phyloP scores from a whole-genome alignment of 352 stramenopile species.

The Phytophthora colocasiae region DNA sequence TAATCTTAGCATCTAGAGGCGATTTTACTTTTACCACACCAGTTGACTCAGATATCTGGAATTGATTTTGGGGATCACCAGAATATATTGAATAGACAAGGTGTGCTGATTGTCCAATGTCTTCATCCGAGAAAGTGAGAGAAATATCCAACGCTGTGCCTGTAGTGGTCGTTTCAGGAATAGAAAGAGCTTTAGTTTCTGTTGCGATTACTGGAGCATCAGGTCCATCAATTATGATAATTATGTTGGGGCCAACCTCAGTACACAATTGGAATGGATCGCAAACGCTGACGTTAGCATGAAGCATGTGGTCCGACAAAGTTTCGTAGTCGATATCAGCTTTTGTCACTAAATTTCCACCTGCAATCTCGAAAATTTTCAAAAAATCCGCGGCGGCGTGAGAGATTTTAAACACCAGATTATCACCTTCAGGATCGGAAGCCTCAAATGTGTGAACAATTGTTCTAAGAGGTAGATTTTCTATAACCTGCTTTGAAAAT shows the following conservation, averaged over 20 bases:
- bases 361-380: constrained; percentile 25
- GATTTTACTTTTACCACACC: constrained; percentile 42
- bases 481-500: constrained; percentile 39
- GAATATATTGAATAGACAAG: constrained; percentile 57
- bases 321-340: constrained; percentile 27
- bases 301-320: constrained; percentile 30
- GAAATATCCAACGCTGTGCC: constrained; percentile 30
- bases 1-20: constrained; percentile 45
- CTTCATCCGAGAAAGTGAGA: constrained; percentile 55
- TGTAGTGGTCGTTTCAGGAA: constrained; percentile 19
- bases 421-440: constrained; percentile 53
- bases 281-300: constrained; percentile 40
- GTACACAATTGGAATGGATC: constrained; percentile 51
- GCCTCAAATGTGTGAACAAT: constrained; percentile 31
- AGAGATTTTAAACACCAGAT: constrained; percentile 30
- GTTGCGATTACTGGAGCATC: constrained; percentile 47
- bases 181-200: constrained; percentile 13
- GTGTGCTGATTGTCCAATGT: constrained; percentile 43
- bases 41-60: constrained; percentile 46
- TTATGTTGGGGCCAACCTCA: constrained; percentile 45
- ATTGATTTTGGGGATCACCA: constrained; percentile 53
- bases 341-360: constrained; percentile 26
- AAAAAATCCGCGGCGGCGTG: constrained; percentile 15
- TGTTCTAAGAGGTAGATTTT: constrained; percentile 47
- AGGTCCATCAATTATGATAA: constrained; percentile 51